These are phyloP conservation scores for Flaveria brownii DNA, from an alignment of 129 eudicot species.

Conservation along the genomic window DNA sequence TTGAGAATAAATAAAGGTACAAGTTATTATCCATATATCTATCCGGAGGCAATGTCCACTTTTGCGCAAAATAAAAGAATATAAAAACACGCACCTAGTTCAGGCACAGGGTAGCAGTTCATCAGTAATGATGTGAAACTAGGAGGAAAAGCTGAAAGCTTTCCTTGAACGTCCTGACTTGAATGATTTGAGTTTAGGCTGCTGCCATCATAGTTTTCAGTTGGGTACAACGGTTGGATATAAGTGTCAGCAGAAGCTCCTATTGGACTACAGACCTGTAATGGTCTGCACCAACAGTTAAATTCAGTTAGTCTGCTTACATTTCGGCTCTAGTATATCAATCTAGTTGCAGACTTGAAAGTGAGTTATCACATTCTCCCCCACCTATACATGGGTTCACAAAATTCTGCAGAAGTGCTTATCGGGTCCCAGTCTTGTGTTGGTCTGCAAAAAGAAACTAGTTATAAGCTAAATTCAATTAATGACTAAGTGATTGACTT, in stretches of 20 bases:
- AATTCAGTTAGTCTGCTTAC: conserved; percentile 21
- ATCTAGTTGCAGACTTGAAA: conserved; percentile 14
- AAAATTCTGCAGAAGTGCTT: conserved; percentile 33
- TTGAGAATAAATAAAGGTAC: too few relatives aligned
- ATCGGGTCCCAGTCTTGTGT: conserved; percentile 38
- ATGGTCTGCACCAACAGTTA: conserved; percentile 47
- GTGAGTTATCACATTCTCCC: conserved; percentile 13
- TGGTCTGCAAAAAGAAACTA: conserved; percentile 43
- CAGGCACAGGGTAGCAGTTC: conserved; percentile 52
- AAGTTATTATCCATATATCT: neutral
- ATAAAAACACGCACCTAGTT: conserved; percentile 41
- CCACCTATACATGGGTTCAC: conserved; percentile 31
- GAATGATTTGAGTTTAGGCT: conserved; percentile 34
- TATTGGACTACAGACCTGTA: conserved; percentile 37
- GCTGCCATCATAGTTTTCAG: conserved; percentile 29
- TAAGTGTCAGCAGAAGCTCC: conserved; percentile 44
- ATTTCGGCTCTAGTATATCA: conserved; percentile 15
- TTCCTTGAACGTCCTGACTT: conserved; percentile 42
- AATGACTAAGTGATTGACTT: neutral
- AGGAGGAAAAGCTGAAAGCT: conserved; percentile 62
- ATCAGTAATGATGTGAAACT: conserved; percentile 70
- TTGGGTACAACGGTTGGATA: conserved; percentile 22
- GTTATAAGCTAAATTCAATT: conserved; percentile 4
- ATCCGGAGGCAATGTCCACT: neutral
- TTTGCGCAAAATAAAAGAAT: neutral